Evolutionary conservation across 1,284 basidiomycete species (phyloP), one percentile per base, ranked within the genome.

Genomic region (Sporisorium sorghi): DNA sequence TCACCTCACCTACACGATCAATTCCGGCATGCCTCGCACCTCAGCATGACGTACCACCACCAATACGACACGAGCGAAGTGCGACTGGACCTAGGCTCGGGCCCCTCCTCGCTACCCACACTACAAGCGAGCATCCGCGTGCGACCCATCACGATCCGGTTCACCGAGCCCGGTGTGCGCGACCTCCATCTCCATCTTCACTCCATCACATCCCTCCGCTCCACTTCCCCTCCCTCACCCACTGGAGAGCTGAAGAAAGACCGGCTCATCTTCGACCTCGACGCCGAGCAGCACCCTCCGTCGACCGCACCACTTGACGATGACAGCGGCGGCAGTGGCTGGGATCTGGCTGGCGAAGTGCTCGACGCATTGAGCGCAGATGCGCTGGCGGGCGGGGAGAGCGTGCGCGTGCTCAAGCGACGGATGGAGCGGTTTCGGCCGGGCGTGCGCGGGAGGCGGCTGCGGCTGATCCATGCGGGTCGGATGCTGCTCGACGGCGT

Each of bases 391-490:
- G 69, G 63, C n/a, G 69, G 63, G 17, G 63, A 66, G 8, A 43
- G 35, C 4, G 63, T 72, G 11, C 59, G 52, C 0, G 5, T 8
- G 19, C 42, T 72, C 44, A 72, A 62, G 24, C 24, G 12, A 10
- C 33, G 26, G n/a, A 57, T 53, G 50, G 53, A 17, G 12, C 21
- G 8, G 10, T 9, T 10, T 15, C 50, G 47, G 24, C 52, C 32
- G 42, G 60, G 37, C 1, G 52, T 64, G 6, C 28, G 26, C 5
- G 53, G 49, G 0, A 24, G 66, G 19, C 33, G 73, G 24, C 46
- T 80, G 28, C 57, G 78, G 0, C 46, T 79, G 24, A 79, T 80
- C 12, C 65, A 78, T 53, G 60, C 76, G 6, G 78, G 78, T 5
- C 46, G 73, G 15, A 60, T 80, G 0, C 42, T 80, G 33, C 57